Evolutionary conservation across 495 filamentous ascomycete genomes (phyloP).

Genomic region (Neurospora sp.): DNA sequence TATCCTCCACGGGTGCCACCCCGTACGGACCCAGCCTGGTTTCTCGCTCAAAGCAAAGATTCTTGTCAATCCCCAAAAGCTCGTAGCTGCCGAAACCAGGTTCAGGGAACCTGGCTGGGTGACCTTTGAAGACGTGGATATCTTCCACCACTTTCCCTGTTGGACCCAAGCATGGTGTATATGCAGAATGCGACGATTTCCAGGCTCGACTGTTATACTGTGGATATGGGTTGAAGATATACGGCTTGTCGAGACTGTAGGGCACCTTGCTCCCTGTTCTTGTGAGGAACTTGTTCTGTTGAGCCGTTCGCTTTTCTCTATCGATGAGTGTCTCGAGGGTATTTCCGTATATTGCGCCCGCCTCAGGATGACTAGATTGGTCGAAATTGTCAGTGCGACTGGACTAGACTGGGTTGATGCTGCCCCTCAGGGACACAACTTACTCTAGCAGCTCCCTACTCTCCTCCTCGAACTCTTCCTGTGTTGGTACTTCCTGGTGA

Average conservation of each 20-base stretch:
- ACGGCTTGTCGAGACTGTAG: constrained; percentile 23
- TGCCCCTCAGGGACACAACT: constrained; percentile 1
- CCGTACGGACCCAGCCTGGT: constrained; percentile 80
- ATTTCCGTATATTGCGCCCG: constrained; percentile 35
- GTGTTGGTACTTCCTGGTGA: constrained; percentile 4
- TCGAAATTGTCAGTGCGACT: constrained; percentile 1
- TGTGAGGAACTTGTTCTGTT: constrained; percentile 17
- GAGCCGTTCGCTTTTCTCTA: constrained; percentile 14
- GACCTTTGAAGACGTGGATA: constrained; percentile 44
- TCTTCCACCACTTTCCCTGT: constrained; percentile 21
- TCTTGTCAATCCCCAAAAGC: constrained; percentile 59
- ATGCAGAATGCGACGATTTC: constrained; percentile 16
- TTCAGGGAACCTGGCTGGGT: constrained; percentile 61
- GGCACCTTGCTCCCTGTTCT: constrained; percentile 8
- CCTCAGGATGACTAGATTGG: constrained; percentile 16
- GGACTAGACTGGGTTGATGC: neutral
- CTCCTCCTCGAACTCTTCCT: constrained; percentile 32
- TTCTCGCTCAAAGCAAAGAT: constrained; percentile 87
- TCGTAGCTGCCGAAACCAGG: constrained; percentile 70
- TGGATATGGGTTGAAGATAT: constrained; percentile 40
- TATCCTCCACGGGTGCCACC: constrained; percentile 34
- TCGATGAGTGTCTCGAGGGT: constrained; percentile 32
- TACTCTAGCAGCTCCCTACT: constrained; percentile 28
- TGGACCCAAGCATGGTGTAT: constrained; percentile 29
- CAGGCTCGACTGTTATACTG: constrained; percentile 32